Conservation (phyloP, 345 rosid genomes). For the Mercurialis annua region DNA sequence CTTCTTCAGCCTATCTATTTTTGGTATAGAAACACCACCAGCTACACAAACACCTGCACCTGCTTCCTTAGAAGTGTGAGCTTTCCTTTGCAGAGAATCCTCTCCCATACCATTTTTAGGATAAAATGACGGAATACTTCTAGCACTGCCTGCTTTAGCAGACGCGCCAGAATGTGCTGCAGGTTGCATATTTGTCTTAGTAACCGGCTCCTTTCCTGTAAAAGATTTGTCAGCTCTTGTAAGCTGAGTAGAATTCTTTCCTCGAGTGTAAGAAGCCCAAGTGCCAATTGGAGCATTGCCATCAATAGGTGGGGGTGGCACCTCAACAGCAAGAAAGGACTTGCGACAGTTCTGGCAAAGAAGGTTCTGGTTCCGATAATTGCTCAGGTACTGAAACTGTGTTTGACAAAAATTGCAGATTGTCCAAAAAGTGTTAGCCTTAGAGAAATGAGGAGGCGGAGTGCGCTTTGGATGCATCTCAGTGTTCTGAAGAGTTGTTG, state of each 20-base stretch:
- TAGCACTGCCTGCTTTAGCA: constrained; percentile 16
- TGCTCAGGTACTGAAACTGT: constrained; percentile 39
- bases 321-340: constrained; percentile 43
- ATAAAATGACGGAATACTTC: constrained; percentile 11
- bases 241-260: constrained; percentile 16
- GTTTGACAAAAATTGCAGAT: constrained; percentile 35
- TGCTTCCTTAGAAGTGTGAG: constrained; percentile 21
- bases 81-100: constrained; percentile 14
- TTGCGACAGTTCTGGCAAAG: constrained; percentile 39
- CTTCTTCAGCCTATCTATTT: constrained; percentile 26
- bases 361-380: constrained; percentile 30
- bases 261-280: constrained; percentile 9
- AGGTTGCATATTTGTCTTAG: constrained; percentile 9
- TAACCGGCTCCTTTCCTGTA: constrained; percentile 8
- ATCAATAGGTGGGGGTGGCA: constrained; percentile 30
- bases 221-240: not conserved
- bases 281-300: constrained; percentile 11
- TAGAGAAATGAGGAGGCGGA: constrained; percentile 16
- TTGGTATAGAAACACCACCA: constrained; percentile 16
- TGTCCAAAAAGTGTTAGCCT: constrained; percentile 48
- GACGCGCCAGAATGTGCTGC: constrained; percentile 16
- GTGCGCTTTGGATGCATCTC: constrained; percentile 13
- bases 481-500: constrained; percentile 18
- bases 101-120: constrained; percentile 7
- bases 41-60: constrained; percentile 15